Conservation (phyloP, 495 filamentous ascomycete genomes). For the Talaromyces trachyspermus region DNA sequence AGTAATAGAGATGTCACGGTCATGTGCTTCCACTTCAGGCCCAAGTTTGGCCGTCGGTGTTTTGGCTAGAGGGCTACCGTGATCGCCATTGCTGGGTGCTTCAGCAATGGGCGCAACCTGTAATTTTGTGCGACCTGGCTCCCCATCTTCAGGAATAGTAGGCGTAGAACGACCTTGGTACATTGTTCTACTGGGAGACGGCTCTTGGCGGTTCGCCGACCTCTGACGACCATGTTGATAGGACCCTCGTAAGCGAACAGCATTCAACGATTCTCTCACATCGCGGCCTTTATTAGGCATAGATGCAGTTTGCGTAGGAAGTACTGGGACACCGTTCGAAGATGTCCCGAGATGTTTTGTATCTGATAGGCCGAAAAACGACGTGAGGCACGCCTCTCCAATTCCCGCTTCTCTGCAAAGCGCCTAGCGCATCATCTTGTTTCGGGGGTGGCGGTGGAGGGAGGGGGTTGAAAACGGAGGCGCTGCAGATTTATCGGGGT, state of each 20-base stretch:
- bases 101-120: constrained; percentile 28
- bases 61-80: constrained; percentile 42
- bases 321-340: constrained; percentile 73
- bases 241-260: constrained; percentile 72
- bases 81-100: constrained; percentile 22
- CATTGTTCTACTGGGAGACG: constrained; percentile 50
- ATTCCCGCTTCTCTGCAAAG: constrained; percentile 84
- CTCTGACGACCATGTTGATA: constrained; percentile 56
- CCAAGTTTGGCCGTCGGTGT: constrained; percentile 56
- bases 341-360: constrained; percentile 76
- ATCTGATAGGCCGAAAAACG: constrained; percentile 95
- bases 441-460: constrained; percentile 73
- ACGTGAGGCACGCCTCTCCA: constrained; percentile 88
- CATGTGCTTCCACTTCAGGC: constrained; percentile 29
- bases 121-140: constrained; percentile 32
- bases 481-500: constrained; percentile 53
- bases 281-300: constrained; percentile 86
- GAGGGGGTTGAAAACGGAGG: constrained; percentile 33
- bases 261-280: constrained; percentile 83
- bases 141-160: constrained; percentile 58
- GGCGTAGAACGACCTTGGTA: constrained; percentile 39
- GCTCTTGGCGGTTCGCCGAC: constrained; percentile 50
- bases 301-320: constrained; percentile 79
- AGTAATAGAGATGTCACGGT: constrained; percentile 15
- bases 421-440: constrained; percentile 84